These are phyloP conservation scores for Aspergillus indologenus DNA, from an alignment of 495 filamentous ascomycete species.

Conservation along the genomic window DNA sequence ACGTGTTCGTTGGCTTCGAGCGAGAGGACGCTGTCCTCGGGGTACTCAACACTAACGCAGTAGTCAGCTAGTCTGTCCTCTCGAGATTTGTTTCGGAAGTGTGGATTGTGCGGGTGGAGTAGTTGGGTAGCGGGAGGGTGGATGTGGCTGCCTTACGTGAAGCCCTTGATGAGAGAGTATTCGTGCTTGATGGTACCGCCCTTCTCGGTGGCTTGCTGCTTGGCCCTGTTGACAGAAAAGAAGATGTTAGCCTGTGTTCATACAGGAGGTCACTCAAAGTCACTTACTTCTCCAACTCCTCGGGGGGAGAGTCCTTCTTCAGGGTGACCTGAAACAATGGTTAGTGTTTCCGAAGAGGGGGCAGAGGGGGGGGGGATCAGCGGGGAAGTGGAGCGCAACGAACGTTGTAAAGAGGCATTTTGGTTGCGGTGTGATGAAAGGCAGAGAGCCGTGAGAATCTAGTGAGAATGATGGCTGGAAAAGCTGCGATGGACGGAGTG, in stretches of 20 bases:
- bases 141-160: slow-evolving; percentile 62
- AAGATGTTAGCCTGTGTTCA: slow-evolving; percentile 12
- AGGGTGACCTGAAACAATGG: slow-evolving; percentile 63
- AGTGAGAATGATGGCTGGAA: slow-evolving; percentile 3
- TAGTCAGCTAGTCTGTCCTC: slow-evolving; percentile 15
- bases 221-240: slow-evolving; percentile 54
- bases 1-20: slow-evolving; percentile 66
- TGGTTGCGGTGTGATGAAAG: slow-evolving; percentile 22
- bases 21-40: slow-evolving; percentile 58
- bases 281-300: slow-evolving; percentile 62
- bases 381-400: slow-evolving; percentile 18
- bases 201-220: slow-evolving; percentile 62
- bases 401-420: slow-evolving; percentile 73
- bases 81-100: not conserved
- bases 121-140: not conserved
- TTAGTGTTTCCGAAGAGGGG: too few species aligned
- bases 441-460: not conserved
- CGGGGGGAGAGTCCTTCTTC: slow-evolving; percentile 59
- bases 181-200: slow-evolving; percentile 81
- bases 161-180: slow-evolving; percentile 83
- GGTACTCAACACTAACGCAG: slow-evolving; percentile 66
- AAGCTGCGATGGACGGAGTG: not conserved
- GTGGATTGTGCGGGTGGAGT: not conserved
- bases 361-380: not conserved
- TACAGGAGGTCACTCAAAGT: too few species aligned